These are phyloP conservation scores for Nidula niveotomentosa DNA, from an alignment of 1,284 basidiomycete species.

Conservation along the genomic window DNA sequence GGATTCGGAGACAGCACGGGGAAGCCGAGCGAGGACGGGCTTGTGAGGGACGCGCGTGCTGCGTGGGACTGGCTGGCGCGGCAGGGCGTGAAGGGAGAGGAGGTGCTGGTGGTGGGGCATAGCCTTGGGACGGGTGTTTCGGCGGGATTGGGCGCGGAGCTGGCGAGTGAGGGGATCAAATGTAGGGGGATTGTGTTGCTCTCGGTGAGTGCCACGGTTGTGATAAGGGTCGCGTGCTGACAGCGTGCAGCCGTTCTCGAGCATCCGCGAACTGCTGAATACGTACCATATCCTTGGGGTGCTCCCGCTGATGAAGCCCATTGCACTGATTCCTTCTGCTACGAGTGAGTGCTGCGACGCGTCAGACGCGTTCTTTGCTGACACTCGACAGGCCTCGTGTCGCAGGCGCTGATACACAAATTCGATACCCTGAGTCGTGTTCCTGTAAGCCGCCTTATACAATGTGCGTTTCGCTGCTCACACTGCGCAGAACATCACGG, in stretches of 20 bases:
- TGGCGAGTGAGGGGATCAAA: constrained; percentile 52
- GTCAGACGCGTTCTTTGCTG: no score
- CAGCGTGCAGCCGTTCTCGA: constrained; percentile 60
- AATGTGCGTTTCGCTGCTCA: background rate
- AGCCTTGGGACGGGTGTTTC: constrained; percentile 83
- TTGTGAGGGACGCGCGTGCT: constrained; percentile 75
- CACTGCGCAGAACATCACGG: constrained; percentile 49
- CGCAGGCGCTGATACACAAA: constrained; percentile 54
- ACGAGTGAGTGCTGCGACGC: constrained; percentile 49
- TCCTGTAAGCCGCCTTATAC: constrained; percentile 36
- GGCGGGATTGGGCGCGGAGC: constrained; percentile 56
- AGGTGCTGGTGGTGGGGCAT: constrained; percentile 77
- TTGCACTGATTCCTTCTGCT: constrained; percentile 69
- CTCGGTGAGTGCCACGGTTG: constrained; percentile 34
- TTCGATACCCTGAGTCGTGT: constrained; percentile 69
- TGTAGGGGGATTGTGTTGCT: constrained; percentile 70
- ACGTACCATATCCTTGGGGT: constrained; percentile 73
- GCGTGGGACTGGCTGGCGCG: constrained; percentile 79
- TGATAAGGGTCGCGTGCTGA: background rate
- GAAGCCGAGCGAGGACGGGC: constrained; percentile 72
- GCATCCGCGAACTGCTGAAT: constrained; percentile 62
- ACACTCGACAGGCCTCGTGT: constrained; percentile 48
- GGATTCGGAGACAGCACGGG: constrained; percentile 91
- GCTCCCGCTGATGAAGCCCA: constrained; percentile 69
- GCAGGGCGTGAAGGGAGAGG: constrained; percentile 54